Conservation (phyloP, 441 rosid genomes). For the Hura crepitans region DNA sequence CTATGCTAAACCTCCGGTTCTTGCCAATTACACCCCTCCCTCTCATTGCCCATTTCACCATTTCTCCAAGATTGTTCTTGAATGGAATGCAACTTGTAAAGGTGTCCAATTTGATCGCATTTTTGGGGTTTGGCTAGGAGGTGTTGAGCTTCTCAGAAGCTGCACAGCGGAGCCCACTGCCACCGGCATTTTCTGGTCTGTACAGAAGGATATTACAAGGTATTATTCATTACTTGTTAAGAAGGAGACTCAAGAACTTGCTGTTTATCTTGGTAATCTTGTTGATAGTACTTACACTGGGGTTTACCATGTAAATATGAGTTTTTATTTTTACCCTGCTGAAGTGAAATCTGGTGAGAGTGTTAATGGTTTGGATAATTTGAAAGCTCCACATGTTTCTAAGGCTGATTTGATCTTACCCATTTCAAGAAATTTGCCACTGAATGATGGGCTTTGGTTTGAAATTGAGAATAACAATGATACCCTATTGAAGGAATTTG, state of each 20-base stretch:
- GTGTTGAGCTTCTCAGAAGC: constrained; percentile 88
- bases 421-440: constrained; percentile 52
- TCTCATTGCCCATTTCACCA: constrained; percentile 41
- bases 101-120: constrained; percentile 84
- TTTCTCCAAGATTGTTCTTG: constrained; percentile 69
- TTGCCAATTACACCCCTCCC: constrained; percentile 52
- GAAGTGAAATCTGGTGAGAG: constrained; percentile 16
- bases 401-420: constrained; percentile 79
- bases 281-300: constrained; percentile 70
- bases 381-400: constrained; percentile 31
- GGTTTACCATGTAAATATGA: constrained; percentile 63
- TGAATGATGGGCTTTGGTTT: constrained; percentile 82
- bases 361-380: constrained; percentile 14
- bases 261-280: constrained; percentile 64
- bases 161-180: constrained; percentile 85
- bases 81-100: constrained; percentile 64
- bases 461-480: constrained; percentile 51
- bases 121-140: constrained; percentile 79
- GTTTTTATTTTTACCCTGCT: constrained; percentile 59
- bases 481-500: constrained; percentile 40
- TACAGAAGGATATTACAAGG: constrained; percentile 75
- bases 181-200: constrained; percentile 69
- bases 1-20: constrained; percentile 45
- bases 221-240: constrained; percentile 56
- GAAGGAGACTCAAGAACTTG: constrained; percentile 49